phyloP scores from a whole-genome alignment of 768 basidiomycete genomes.

The Psilocybe tampanensis region DNA sequence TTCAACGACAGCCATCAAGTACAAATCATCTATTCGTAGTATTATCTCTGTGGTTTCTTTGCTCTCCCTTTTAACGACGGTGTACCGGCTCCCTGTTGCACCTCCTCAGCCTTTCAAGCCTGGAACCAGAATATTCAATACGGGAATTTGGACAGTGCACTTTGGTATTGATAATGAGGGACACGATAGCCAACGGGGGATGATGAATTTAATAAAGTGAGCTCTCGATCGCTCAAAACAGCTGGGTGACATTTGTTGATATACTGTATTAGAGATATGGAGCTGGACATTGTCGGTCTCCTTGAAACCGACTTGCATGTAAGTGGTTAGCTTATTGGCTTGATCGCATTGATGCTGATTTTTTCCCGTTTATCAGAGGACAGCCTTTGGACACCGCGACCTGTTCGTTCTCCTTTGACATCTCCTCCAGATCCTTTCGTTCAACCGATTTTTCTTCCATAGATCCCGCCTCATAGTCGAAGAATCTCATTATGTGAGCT shows the following conservation, averaged over 20 bases:
- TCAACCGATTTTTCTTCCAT: neutral
- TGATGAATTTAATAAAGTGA: conserved; percentile 53
- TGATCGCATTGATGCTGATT: neutral
- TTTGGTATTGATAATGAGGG: conserved; percentile 82
- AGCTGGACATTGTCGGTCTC: conserved; percentile 84
- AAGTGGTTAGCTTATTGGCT: conserved; percentile 27
- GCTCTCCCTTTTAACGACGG: conserved; percentile 52
- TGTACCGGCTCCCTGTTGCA: conserved; percentile 53
- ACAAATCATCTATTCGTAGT: conserved; percentile 30
- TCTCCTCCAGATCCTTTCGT: conserved; percentile 7
- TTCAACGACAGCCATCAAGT: conserved; percentile 7
- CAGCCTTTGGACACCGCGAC: conserved; percentile 80
- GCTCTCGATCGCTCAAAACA: neutral
- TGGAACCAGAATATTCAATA: conserved; percentile 68
- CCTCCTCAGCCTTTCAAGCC: conserved; percentile 61
- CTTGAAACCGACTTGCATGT: conserved; percentile 88
- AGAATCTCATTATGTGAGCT: conserved; percentile 80
- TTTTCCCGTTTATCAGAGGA: conserved; percentile 29
- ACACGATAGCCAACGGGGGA: conserved; percentile 69
- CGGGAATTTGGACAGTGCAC: conserved; percentile 92
- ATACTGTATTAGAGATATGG: conserved; percentile 58
- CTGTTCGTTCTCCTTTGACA: conserved; percentile 46
- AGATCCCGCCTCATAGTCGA: conserved; percentile 79
- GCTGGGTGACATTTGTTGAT: neutral
- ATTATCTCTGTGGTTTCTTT: conserved; percentile 43